Base-by-base conservation (phyloP, 2,329 filamentous ascomycete genomes). In the Arthrobotrys entomopaga region DNA sequence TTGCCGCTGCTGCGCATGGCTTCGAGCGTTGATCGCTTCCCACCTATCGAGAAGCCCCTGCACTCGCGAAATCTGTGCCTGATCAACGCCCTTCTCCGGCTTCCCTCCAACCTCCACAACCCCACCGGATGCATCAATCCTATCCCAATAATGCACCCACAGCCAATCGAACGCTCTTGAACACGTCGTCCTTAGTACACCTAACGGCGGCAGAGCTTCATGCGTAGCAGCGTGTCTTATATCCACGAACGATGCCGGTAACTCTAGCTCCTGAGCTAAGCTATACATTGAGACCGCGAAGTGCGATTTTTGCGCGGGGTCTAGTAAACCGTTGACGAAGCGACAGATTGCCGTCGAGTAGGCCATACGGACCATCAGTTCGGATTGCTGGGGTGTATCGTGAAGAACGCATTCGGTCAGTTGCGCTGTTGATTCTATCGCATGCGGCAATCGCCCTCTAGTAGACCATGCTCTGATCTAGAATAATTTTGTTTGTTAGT, bases 171-270 rank as follows among this genome's bases (percentile, higher is more conserved):
- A 84, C 0, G 90, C 91, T 78, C 90, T 87, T 76, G 85, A 83
- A 0, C 90, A 87, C 0, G 90, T 90, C 40, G 85, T 85, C 60
- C 92, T 87, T 75, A 97, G 83, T 76, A 92, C 88, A 10, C 87
- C 85, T 61, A 97, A 83, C 0, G 89, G 89, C 0, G 93, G 93
- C 66, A 97, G 83, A 80, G 93, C 91, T 81, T 96, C 91, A 81
- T 98, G 93, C 46, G 93, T 96, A 49, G 91, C 91, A 82, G 96
- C 91, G 81, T 97, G 93, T 52, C 93, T 87, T 70, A 96, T 84
- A 83, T 96, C 93, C 63, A 97, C 92, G 81, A 97, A 96, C 0
- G 90, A 89, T 0, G 89, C 88, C 0, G 90, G 90, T 67, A 93
- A 82, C 0, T 87, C 88, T 67, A 92, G 87, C 43, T 85, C 87